Percentiles rank a stretch among this genome's conserved stretches.
Evolutionary conservation across 2,329 filamentous ascomycete genomes (phyloP).

Genomic region (Corynespora cassiicola): DNA sequence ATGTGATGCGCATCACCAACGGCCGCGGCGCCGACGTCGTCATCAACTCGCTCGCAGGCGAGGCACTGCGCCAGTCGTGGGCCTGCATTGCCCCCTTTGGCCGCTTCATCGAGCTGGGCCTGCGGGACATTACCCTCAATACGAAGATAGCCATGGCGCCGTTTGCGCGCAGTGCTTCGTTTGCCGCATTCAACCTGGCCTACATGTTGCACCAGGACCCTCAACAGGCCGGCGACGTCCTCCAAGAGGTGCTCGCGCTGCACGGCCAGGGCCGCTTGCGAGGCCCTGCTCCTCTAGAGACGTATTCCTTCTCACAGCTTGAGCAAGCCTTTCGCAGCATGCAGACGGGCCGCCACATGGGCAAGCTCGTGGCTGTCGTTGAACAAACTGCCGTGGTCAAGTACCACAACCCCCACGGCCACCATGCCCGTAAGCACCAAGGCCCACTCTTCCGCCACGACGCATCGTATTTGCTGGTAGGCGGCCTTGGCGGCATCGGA

Average conservation of each 20-base stretch:
- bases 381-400: not conserved
- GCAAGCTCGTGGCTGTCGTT: not conserved
- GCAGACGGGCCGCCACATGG: not conserved
- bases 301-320: too few species aligned
- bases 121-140: conserved; percentile 19
- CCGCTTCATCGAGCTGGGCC: conserved; percentile 19
- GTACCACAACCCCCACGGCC: too few species aligned
- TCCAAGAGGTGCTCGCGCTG: too few species aligned
- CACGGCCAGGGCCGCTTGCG: too few species aligned
- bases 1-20: conserved; percentile 25
- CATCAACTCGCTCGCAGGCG: conserved; percentile 33
- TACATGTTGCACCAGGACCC: not conserved
- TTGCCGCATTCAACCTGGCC: conserved; percentile 8
- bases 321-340: too few species aligned
- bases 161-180: conserved; percentile 15
- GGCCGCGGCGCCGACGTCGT: conserved; percentile 37
- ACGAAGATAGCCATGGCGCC: conserved; percentile 16
- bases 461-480: conserved; percentile 20
- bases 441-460: too few species aligned
- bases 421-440: too few species aligned
- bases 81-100: conserved; percentile 47
- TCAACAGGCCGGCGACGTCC: too few species aligned
- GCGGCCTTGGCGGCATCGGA: conserved; percentile 21
- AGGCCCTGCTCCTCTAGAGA: too few species aligned
- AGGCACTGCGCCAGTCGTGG: conserved; percentile 42